Percentiles rank a stretch among this genome's conserved stretches.
Conservation (phyloP, 768 basidiomycete genomes). For the Lactarius indigo region DNA sequence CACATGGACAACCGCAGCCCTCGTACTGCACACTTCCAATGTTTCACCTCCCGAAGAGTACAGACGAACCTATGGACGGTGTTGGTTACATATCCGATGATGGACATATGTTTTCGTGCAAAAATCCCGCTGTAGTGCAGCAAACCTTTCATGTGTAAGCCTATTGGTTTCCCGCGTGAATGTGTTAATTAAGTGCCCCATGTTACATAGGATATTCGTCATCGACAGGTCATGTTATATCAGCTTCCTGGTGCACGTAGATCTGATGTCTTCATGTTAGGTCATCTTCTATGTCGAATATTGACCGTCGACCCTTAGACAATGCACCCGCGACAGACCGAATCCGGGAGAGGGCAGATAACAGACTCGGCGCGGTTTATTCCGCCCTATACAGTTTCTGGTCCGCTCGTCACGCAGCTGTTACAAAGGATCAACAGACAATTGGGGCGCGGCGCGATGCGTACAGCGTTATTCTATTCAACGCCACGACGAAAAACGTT, state of each 20-base stretch:
- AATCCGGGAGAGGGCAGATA: not conserved
- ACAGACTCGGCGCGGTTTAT: not conserved
- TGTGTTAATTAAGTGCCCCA: not conserved
- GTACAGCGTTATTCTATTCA: not conserved
- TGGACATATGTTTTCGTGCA: conserved; percentile 53
- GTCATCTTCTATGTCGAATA: conserved; percentile 26
- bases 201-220: conserved; percentile 41
- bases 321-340: not conserved
- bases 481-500: not conserved
- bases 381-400: not conserved
- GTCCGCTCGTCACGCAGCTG: not conserved
- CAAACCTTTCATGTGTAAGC: conserved; percentile 61
- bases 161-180: not conserved
- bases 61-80: conserved; percentile 31
- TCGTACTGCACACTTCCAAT: conserved; percentile 54
- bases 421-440: not conserved
- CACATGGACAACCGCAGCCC: conserved; percentile 43
- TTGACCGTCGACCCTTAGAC: conserved; percentile 32
- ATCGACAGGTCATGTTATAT: conserved; percentile 45
- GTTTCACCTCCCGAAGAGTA: conserved; percentile 43
- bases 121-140: conserved; percentile 49
- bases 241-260: not conserved
- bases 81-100: conserved; percentile 52
- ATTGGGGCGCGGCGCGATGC: not conserved
- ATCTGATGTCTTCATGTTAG: not conserved